Evolutionary conservation across 768 basidiomycete genomes (phyloP), one percentile per base, ranked within the genome.

Genomic region (Suillus hirtellus): DNA sequence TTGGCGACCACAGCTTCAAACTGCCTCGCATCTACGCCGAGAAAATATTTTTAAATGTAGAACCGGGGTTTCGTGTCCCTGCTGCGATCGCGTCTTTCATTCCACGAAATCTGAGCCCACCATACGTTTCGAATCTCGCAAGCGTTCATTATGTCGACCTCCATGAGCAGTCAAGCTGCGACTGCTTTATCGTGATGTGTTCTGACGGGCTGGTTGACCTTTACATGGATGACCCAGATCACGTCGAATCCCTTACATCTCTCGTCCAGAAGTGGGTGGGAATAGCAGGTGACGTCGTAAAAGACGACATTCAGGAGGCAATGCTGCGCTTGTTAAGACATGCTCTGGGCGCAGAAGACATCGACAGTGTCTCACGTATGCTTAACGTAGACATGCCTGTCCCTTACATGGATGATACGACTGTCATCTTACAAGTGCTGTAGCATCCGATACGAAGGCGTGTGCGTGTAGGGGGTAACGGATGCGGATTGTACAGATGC

Each of bases 1-100:
- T 86, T 54, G 85, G 85, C 11, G 85, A 87, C 68, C 79, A 79
- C 60, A 67, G 75, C 4, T 87, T 84, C 77, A 86, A 86, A 67
- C 73, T 86, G 1, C 84, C 84, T 19, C 60, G 73, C 2, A 60
- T 77, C 11, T 86, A 82, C 68, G 81, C 83, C 15, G 67, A 78
- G 15, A 77, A 78, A 19, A 72, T 86, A 19, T 83, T 86, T 67
- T 64, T 80, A 37, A 79, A 80, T 54, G 73, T 78, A 9, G 66
- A 73, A 40, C 77, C 76, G 2, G 76, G 77, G 1, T 82, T 81
- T 66, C 68, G 63, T 10, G 62, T 78, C 46, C 72, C 76, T 2
- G 68, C 72, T 53, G 75, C 75, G 60, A 69, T 82, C 10, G 70
- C 75, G 21, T 79, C 77, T 19, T 80, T 82, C 68, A 71, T 81